Percentiles rank a stretch among this genome's conserved stretches.
Conservation (phyloP, 768 basidiomycete genomes). For the Tubosaeta sp. region DNA sequence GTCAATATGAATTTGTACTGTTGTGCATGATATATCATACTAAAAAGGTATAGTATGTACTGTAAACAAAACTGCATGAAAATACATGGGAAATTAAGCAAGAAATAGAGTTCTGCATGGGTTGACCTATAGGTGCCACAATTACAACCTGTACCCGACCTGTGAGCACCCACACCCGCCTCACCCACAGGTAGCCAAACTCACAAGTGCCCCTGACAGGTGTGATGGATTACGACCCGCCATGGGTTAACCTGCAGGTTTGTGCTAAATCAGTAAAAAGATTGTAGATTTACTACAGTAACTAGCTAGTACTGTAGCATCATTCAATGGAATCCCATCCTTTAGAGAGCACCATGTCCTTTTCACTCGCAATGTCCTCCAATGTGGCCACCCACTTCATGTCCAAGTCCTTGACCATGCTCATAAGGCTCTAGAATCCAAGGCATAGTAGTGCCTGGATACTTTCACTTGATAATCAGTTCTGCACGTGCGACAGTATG, state of each 20-base stretch:
- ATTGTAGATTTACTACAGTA: too few species aligned
- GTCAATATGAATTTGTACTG: too few species aligned
- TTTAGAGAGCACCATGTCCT: slow-evolving; percentile 12
- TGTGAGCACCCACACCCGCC: neutral
- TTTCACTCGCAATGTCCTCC: neutral
- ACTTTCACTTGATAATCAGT: neutral
- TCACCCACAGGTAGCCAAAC: neutral
- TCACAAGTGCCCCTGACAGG: neutral
- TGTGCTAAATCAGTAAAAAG: neutral
- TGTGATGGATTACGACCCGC: neutral
- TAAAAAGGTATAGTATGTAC: too few species aligned
- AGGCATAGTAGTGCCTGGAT: neutral
- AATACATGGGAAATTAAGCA: too few species aligned
- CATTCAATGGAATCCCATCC: slow-evolving; percentile 19
- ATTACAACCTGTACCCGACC: neutral
- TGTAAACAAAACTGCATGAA: too few species aligned
- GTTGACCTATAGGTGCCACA: slow-evolving; percentile 1
- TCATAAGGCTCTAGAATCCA: slow-evolving; percentile 1
- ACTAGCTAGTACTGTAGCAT: neutral
- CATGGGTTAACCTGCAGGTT: slow-evolving; percentile 1
- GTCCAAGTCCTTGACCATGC: slow-evolving; percentile 27
- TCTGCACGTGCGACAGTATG: neutral
- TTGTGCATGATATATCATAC: too few species aligned
- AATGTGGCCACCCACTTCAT: neutral
- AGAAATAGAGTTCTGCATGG: slow-evolving; percentile 8